Evolutionary conservation across 192 early-diverging fungal species (phyloP).

Genomic region (Coemansia javaensis): DNA sequence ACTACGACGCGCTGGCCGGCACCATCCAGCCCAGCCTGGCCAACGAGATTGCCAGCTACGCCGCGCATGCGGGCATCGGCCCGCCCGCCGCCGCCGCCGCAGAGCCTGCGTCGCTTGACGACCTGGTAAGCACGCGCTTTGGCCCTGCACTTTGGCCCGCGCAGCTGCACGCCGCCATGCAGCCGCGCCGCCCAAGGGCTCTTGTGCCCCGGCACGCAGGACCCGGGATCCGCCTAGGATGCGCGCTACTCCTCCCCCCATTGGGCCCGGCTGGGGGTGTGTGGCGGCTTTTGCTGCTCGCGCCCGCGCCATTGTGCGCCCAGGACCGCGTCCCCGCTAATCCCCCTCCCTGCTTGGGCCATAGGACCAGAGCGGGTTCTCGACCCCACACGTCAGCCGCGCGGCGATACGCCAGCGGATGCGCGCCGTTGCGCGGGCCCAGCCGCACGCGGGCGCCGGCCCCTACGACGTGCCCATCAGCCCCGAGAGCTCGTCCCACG

Average conservation of each 20-base stretch:
- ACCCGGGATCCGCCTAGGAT: no score
- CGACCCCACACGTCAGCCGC: slow-evolving; percentile 38
- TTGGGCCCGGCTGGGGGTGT: neutral
- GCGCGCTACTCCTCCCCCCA: no score
- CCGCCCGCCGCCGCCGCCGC: neutral
- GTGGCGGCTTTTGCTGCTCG: no score
- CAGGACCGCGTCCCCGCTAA: no score
- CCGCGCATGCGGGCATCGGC: slow-evolving; percentile 9
- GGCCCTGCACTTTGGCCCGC: neutral
- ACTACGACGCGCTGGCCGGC: slow-evolving; percentile 31
- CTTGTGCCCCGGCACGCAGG: neutral
- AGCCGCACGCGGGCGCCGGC: slow-evolving; percentile 1
- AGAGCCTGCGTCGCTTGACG: slow-evolving; percentile 13
- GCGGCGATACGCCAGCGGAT: slow-evolving; percentile 18
- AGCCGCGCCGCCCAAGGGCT: neutral
- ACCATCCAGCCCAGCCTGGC: slow-evolving; percentile 15
- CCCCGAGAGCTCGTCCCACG: slow-evolving; percentile 26
- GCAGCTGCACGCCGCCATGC: no score
- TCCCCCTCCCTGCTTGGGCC: neutral
- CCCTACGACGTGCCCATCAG: slow-evolving; percentile 16
- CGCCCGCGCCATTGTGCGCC: no score
- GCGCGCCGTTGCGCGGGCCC: slow-evolving; percentile 1
- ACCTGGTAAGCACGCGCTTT: slow-evolving; percentile 18
- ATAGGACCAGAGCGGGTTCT: slow-evolving; percentile 34
- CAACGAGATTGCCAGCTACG: slow-evolving; percentile 17